phyloP scores from a whole-genome alignment of 2,329 filamentous ascomycete species.

The Cadophora sp. region DNA sequence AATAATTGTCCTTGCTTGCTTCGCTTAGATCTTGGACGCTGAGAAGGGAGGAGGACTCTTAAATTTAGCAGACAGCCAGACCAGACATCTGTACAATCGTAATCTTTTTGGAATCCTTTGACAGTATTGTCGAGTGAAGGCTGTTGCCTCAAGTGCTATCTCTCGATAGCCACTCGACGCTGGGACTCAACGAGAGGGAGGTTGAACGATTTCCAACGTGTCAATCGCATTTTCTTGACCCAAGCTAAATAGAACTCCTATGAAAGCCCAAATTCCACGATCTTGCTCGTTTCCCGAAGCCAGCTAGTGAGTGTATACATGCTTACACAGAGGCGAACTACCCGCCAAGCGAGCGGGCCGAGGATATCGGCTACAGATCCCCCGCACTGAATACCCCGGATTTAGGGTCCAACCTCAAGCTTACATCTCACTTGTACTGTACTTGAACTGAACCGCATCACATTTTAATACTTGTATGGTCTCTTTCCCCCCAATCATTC shows the following conservation, averaged over 20 bases:
- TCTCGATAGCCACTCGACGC: not conserved
- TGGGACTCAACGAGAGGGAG: not conserved
- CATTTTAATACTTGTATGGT: not conserved
- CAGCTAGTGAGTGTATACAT: not conserved
- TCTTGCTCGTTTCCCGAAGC: not conserved
- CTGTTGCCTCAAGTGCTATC: not conserved
- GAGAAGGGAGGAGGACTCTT: not conserved
- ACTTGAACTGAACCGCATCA: slow-evolving; percentile 1
- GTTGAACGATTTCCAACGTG: not conserved
- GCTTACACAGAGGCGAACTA: not conserved
- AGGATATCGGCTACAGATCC: slow-evolving; percentile 13
- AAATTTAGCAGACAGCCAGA: too few species aligned
- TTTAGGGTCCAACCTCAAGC: not conserved
- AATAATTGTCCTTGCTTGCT: not conserved
- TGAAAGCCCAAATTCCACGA: too few species aligned
- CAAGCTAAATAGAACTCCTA: too few species aligned
- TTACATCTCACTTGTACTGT: not conserved
- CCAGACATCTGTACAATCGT: too few species aligned
- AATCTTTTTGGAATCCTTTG: too few species aligned
- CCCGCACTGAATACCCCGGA: slow-evolving; percentile 9
- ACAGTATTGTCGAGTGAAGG: not conserved
- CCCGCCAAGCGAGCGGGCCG: slow-evolving; percentile 1
- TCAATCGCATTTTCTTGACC: not conserved
- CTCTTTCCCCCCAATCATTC: not conserved
- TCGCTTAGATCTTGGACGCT: not conserved